Evolutionary conservation across 768 basidiomycete genomes (phyloP), one percentile per base, ranked within the genome.

Genomic region (Lyophyllum semitale): DNA sequence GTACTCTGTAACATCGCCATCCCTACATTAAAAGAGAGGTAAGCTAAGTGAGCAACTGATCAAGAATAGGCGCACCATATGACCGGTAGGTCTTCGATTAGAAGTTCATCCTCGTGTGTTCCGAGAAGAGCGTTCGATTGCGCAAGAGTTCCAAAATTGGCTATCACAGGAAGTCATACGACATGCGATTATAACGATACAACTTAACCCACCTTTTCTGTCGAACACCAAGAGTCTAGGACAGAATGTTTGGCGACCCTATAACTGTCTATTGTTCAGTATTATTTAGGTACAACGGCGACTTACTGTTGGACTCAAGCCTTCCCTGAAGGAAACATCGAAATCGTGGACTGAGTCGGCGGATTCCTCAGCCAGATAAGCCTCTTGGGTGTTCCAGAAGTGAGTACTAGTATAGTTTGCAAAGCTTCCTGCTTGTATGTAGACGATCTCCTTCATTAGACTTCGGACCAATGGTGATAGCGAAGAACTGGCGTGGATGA

Each of bases 371-470:
- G 76, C 73, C 59, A 87, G 79, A 66, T 91, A 91, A 58, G 70
- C 78, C 67, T 90, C 86, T 68, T 91, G 89, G 1, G 87, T 80
- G 63, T 91, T 91, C 89, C 89, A 93, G 61, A 89, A 91, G 63
- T 92, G 90, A 0, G 88, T 83, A 43, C 88, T 89, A 18, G 80
- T 69, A 63, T 84, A 84, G 63, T 92, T 91, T 18, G 89, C 78
- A 41, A 81, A 63, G 30, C 75, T 67, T 52, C 89, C 89, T 0
- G 88, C 88, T 68, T 92, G 90, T 48, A 93, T 74, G 67, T 93
- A 86, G 54, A 93, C 69, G 57, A 91, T 89, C 65, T 93, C 90
- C 64, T 80, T 84, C 89, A 91, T 91, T 53, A 38, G 37, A 18
- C 18, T 18, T 41, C 29, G 35, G 25, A 38, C 23, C 26, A n/a